Evolutionary conservation across 352 stramenopile genomes (phyloP).

Genomic region (Phytophthora parvispora): DNA sequence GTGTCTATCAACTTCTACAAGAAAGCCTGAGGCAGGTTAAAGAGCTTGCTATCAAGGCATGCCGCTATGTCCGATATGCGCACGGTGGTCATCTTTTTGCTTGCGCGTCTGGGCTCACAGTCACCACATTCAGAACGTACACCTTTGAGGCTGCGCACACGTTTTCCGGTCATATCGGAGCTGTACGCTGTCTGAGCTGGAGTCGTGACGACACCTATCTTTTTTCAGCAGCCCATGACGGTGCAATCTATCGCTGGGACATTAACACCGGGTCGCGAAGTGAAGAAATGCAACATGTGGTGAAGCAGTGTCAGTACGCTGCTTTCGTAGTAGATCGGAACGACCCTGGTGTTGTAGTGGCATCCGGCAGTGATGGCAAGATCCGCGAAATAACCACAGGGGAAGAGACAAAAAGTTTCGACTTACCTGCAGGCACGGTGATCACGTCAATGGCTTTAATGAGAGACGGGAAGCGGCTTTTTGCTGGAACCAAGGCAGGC

Average conservation of each 20-base stretch:
- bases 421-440: slow-evolving; percentile 48
- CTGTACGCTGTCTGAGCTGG: slow-evolving; percentile 74
- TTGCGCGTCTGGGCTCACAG: slow-evolving; percentile 71
- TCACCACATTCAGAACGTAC: slow-evolving; percentile 73
- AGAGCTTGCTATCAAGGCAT: slow-evolving; percentile 78
- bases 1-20: slow-evolving; percentile 79
- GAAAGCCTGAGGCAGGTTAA: slow-evolving; percentile 71
- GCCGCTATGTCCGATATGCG: slow-evolving; percentile 64
- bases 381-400: slow-evolving; percentile 70
- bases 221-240: slow-evolving; percentile 83
- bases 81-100: slow-evolving; percentile 83
- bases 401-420: slow-evolving; percentile 65
- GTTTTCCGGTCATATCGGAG: slow-evolving; percentile 85
- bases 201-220: slow-evolving; percentile 79
- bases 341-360: slow-evolving; percentile 64
- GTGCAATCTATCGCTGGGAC: slow-evolving; percentile 86
- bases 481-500: slow-evolving; percentile 72
- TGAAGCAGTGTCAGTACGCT: slow-evolving; percentile 85
- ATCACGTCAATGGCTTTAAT: slow-evolving; percentile 72
- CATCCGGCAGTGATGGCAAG: slow-evolving; percentile 70
- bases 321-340: slow-evolving; percentile 60
- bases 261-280: slow-evolving; percentile 60
- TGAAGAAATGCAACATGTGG: slow-evolving; percentile 79
- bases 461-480: slow-evolving; percentile 70
- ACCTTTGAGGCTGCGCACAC: slow-evolving; percentile 77